Conservation (phyloP, 371 early-diverging fungal genomes). For the Blastocladiella emersonii region DNA sequence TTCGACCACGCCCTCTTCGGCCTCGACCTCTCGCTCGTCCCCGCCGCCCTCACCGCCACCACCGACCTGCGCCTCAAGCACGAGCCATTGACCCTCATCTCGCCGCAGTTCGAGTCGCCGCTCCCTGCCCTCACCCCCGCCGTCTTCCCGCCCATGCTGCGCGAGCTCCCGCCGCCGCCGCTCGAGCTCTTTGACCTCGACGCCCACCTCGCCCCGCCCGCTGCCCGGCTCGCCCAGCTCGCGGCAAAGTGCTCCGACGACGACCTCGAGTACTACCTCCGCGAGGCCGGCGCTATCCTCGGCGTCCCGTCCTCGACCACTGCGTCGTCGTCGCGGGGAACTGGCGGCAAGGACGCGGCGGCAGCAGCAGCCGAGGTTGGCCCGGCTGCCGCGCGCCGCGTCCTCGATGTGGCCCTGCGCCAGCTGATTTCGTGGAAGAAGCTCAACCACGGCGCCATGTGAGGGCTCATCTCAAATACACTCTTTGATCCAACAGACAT, state of each 20-base stretch:
- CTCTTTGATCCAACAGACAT: no score
- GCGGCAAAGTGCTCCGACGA: slow-evolving; percentile 42
- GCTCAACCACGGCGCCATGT: neutral
- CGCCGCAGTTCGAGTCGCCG: slow-evolving; percentile 43
- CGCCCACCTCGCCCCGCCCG: slow-evolving; percentile 32
- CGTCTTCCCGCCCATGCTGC: slow-evolving; percentile 31
- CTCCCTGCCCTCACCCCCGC: slow-evolving; percentile 38
- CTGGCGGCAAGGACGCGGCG: neutral
- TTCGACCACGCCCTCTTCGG: slow-evolving; percentile 31
- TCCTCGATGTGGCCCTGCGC: neutral
- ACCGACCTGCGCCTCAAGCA: slow-evolving; percentile 26
- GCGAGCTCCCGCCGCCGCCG: slow-evolving; percentile 34
- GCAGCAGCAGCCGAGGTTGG: no score
- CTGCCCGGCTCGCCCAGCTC: slow-evolving; percentile 29
- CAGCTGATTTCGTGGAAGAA: neutral
- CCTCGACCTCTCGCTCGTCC: slow-evolving; percentile 29
- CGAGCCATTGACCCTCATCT: slow-evolving; percentile 34
- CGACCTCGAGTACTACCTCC: slow-evolving; percentile 40
- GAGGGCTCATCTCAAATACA: no score
- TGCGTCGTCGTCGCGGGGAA: no score
- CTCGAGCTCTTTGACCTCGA: slow-evolving; percentile 45
- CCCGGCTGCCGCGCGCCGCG: neutral
- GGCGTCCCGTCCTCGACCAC: neutral
- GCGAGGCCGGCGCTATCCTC: slow-evolving; percentile 12
- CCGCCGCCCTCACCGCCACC: slow-evolving; percentile 25